Percentiles rank a stretch among this genome's conserved stretches.
Evolutionary conservation across 192 early-diverging fungal species (phyloP).

Genomic region (Coemansia sp.): DNA sequence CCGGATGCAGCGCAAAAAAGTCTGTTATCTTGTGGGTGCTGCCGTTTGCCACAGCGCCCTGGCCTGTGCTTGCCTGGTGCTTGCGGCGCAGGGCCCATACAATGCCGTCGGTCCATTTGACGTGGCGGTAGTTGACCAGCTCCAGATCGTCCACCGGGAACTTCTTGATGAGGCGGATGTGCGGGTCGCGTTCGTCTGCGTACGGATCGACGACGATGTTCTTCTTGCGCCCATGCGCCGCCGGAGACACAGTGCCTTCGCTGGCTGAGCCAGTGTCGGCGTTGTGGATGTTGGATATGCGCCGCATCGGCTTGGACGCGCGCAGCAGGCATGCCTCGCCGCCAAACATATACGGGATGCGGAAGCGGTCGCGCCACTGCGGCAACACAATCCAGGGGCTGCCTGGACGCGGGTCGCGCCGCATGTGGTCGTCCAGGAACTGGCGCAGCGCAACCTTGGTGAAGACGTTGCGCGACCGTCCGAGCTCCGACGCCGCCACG

Average conservation of each 20-base stretch:
- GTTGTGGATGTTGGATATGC: neutral
- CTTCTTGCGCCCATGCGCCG: neutral
- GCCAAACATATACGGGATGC: slow-evolving; percentile 42
- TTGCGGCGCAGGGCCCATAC: slow-evolving; percentile 29
- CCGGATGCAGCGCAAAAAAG: slow-evolving; percentile 12
- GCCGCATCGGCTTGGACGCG: neutral
- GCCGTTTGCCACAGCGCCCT: neutral
- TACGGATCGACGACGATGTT: slow-evolving; percentile 36
- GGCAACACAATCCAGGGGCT: slow-evolving; percentile 43
- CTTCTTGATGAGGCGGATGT: slow-evolving; percentile 53
- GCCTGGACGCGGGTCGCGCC: slow-evolving; percentile 26
- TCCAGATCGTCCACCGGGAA: slow-evolving; percentile 88
- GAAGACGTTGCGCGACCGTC: slow-evolving; percentile 49
- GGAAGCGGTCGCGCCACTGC: slow-evolving; percentile 52
- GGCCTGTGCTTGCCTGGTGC: slow-evolving; percentile 8
- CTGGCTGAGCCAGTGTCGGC: no score
- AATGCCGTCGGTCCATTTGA: slow-evolving; percentile 24
- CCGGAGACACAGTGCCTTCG: no score
- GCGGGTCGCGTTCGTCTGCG: slow-evolving; percentile 30
- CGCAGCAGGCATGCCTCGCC: slow-evolving; percentile 35
- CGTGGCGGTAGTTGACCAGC: slow-evolving; percentile 55
- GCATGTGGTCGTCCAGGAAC: slow-evolving; percentile 47
- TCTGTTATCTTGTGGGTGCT: slow-evolving; percentile 39
- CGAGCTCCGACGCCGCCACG: slow-evolving; percentile 38
- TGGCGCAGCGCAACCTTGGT: slow-evolving; percentile 50